Evolutionary conservation across 2,329 filamentous ascomycete species (phyloP), one percentile per base, ranked within the genome.

Genomic region (Neofusicoccum parvum): DNA sequence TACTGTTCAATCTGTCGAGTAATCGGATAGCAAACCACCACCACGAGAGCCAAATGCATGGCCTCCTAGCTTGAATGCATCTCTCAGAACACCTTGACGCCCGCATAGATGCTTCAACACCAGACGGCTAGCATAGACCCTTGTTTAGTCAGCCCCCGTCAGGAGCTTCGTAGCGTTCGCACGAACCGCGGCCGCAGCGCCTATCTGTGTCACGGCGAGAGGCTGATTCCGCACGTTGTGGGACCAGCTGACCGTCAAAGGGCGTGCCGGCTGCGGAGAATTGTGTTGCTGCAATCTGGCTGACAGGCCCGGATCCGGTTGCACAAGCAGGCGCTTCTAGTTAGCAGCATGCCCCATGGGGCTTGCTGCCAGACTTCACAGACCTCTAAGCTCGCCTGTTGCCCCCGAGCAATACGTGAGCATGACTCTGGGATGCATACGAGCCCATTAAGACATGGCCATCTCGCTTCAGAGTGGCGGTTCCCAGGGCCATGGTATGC

Each of bases 401-500:
- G 51, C 14, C 11, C 36, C 50, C 34, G 20, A 54, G n/a, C 15
- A 58, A 32, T 17, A 45, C 53, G 36, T 15, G 20, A 27, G 1
- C 23, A 34, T 46, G 41, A 48, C 17, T 58, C 37, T 45, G 12
- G 20, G 23, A 12, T 37, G 56, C 43, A 49, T 43, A 59, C 54
- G 54, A 59, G 54, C 27, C 54, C 54, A 32, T 15, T 27, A 41
- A 23, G 37, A 56, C 53, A 56, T 56, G 53, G 43, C 43, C 56
- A 60, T 60, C 56, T 60, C 56, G 56, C 43, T 60, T 60, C 43
- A 20, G 11, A 10, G 56, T 36, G 32, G 43, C 56, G 56, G 56
- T 46, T 60, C 56, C 56, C 56, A 23, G 45, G 56, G 32, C 56
- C 56, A 60, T 60, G 56, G 56, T 60, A 60, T 60, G 56, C 54